phyloP scores from a whole-genome alignment of 257 asterid species.

The Vinca minor region DNA sequence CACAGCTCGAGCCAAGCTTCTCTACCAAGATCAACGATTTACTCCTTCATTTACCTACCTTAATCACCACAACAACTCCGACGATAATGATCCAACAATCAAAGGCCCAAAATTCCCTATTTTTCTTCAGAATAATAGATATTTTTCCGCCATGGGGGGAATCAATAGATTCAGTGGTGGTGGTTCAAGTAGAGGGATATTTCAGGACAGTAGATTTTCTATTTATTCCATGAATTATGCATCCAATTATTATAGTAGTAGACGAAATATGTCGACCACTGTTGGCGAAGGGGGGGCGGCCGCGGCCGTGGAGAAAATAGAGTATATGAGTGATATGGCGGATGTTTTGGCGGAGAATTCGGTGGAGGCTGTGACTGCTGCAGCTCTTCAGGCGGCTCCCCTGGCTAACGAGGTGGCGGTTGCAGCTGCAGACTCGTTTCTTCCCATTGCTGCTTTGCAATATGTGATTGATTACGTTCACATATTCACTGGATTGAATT shows the following conservation, averaged over 20 bases:
- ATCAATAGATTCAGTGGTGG: conserved; percentile 22
- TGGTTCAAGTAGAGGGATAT: conserved; percentile 24
- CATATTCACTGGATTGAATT: conserved; percentile 46
- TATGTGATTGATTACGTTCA: conserved; percentile 74
- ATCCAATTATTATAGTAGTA: conserved; percentile 19
- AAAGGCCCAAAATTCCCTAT: conserved; percentile 19
- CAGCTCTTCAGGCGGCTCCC: conserved; percentile 40
- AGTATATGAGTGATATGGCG: conserved; percentile 44
- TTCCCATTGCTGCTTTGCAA: conserved; percentile 74
- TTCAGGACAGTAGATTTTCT: conserved; percentile 31
- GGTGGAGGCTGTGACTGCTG: conserved; percentile 33
- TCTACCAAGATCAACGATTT: conserved; percentile 54
- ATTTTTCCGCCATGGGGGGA: conserved; percentile 17
- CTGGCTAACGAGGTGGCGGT: conserved; percentile 58
- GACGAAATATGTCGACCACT: conserved; percentile 64
- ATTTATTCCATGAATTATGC: conserved; percentile 36
- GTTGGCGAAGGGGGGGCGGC: conserved; percentile 52
- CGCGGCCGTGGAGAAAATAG: conserved; percentile 41
- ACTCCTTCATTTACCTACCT: conserved; percentile 47
- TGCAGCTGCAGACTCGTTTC: conserved; percentile 79
- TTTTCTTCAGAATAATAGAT: conserved; percentile 27
- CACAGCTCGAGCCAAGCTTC: conserved; percentile 48
- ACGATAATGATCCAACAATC: conserved; percentile 28
- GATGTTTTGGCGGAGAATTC: conserved; percentile 47
- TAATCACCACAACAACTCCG: conserved; percentile 22